Evolutionary conservation across 331 rosid species (phyloP).

Genomic region (Ulmus americana): DNA sequence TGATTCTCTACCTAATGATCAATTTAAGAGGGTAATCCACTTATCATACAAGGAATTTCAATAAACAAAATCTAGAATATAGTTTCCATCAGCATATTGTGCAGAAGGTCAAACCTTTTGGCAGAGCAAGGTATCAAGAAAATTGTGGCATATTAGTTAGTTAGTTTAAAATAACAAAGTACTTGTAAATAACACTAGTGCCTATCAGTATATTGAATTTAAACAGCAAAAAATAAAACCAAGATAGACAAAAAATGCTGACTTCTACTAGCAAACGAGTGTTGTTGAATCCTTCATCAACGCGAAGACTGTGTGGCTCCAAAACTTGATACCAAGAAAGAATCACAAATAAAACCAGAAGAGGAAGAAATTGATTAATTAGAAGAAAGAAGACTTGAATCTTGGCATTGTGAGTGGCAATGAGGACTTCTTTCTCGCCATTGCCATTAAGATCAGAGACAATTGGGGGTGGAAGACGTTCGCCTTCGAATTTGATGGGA

Average conservation of each 20-base stretch:
- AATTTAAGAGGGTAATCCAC: no score
- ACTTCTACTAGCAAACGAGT: slow-evolving; percentile 72
- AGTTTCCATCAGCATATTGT: no score
- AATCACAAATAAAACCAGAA: neutral
- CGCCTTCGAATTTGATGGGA: slow-evolving; percentile 89
- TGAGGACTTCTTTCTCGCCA: slow-evolving; percentile 84
- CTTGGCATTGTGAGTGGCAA: slow-evolving; percentile 91
- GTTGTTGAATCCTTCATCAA: slow-evolving; percentile 85
- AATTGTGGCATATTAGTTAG: neutral
- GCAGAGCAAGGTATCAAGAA: slow-evolving; percentile 13
- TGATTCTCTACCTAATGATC: no score
- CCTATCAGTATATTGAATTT: neutral
- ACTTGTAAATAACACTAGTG: neutral
- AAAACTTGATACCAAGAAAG: slow-evolving; percentile 43
- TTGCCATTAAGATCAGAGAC: slow-evolving; percentile 94
- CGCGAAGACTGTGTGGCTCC: slow-evolving; percentile 85
- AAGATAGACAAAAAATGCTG: slow-evolving; percentile 23
- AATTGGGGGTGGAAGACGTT: slow-evolving; percentile 89
- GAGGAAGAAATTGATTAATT: neutral
- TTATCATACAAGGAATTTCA: no score
- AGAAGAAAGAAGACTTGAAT: slow-evolving; percentile 54
- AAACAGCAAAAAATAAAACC: neutral
- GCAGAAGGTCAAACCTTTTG: no score
- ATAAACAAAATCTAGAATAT: no score
- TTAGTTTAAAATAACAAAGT: neutral